phyloP scores from a whole-genome alignment of 768 basidiomycete genomes.

The Clavaria fumosa region DNA sequence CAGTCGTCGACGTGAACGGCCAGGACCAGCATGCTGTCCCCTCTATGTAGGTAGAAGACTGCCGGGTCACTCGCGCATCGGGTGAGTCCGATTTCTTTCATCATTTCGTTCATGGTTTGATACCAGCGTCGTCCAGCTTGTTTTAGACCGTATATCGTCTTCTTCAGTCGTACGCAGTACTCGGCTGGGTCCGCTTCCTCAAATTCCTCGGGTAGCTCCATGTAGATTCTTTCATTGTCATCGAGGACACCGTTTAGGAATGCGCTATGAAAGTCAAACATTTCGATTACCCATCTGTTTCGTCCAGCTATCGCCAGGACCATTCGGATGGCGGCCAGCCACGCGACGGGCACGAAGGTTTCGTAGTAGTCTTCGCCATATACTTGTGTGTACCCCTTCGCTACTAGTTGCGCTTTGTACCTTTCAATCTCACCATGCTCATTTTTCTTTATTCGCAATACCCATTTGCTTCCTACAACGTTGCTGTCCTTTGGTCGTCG shows the following conservation, averaged over 20 bases:
- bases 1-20: slow-evolving; percentile 21
- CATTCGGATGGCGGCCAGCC: slow-evolving; percentile 12
- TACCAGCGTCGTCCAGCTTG: slow-evolving; percentile 18
- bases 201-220: slow-evolving; percentile 24
- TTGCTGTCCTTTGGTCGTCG: slow-evolving; percentile 16
- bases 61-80: slow-evolving; percentile 13
- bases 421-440: slow-evolving; percentile 16
- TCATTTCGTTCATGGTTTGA: slow-evolving; percentile 7
- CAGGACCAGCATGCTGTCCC: slow-evolving; percentile 10
- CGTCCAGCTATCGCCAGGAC: slow-evolving; percentile 19
- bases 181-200: neutral
- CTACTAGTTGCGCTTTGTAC: slow-evolving; percentile 27
- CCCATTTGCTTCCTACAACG: slow-evolving; percentile 24
- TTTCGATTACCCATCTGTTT: slow-evolving; percentile 10
- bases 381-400: slow-evolving; percentile 25
- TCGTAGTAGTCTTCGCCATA: slow-evolving; percentile 26
- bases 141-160: slow-evolving; percentile 19
- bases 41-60: slow-evolving; percentile 13
- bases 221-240: slow-evolving; percentile 23
- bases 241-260: slow-evolving; percentile 27
- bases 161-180: slow-evolving; percentile 13
- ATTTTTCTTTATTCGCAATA: slow-evolving; percentile 26
- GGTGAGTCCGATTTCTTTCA: slow-evolving; percentile 11
- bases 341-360: slow-evolving; percentile 20
- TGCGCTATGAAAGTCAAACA: slow-evolving; percentile 24